phyloP scores from a whole-genome alignment of 768 basidiomycete species.

The Plicaturopsis crispa region DNA sequence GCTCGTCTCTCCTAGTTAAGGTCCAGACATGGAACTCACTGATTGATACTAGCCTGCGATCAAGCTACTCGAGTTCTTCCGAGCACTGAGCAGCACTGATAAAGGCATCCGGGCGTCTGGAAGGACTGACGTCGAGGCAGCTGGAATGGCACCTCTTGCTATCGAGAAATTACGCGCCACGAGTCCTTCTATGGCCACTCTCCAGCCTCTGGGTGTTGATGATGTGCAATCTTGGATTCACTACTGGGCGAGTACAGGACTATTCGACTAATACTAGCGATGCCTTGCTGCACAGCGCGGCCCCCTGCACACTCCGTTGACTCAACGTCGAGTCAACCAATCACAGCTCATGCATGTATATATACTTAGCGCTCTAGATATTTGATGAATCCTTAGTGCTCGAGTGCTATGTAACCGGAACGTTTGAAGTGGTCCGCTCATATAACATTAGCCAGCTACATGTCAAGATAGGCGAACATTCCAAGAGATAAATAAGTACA shows the following conservation, averaged over 20 bases:
- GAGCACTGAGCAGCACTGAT: conserved; percentile 14
- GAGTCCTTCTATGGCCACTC: conserved; percentile 24
- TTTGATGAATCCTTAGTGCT: no score
- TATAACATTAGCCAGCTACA: no score
- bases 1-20: conserved; percentile 7
- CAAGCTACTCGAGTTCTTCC: conserved; percentile 27
- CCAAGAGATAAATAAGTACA: no score
- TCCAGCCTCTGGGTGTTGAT: conserved; percentile 15
- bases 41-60: conserved; percentile 20
- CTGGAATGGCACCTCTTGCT: conserved; percentile 19
- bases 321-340: no score
- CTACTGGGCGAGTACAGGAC: conserved; percentile 27
- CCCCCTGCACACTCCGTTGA: no score
- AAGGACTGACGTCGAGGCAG: conserved; percentile 11
- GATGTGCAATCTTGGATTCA: conserved; percentile 26
- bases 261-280: no score
- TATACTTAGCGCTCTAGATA: no score
- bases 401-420: no score
- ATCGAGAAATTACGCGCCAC: conserved; percentile 19
- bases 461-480: no score
- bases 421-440: no score
- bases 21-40: neutral
- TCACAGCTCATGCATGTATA: no score
- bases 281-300: no score
- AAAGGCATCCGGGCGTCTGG: conserved; percentile 1